Evolutionary conservation across 129 eudicot genomes (phyloP).

Genomic region (Flaveria ramosissima): DNA sequence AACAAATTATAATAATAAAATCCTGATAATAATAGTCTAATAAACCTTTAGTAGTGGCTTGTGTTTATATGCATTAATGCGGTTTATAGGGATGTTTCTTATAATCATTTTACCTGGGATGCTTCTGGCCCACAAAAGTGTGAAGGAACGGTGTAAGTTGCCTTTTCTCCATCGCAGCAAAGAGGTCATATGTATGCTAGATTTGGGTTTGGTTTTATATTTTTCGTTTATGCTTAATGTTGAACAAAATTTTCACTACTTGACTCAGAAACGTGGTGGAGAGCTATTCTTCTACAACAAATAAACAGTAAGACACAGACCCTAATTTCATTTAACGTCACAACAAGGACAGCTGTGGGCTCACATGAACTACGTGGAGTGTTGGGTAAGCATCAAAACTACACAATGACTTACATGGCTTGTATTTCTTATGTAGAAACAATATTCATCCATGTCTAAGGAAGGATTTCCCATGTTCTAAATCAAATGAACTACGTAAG

Average conservation of each 20-base stretch:
- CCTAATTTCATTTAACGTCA: too few species aligned
- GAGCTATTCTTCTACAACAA: too few species aligned
- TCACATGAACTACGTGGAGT: background rate
- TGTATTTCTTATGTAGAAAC: slow-evolving; percentile 28
- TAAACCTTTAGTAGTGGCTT: background rate
- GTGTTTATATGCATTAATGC: slow-evolving; percentile 17
- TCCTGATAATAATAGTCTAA: background rate
- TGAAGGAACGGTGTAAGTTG: slow-evolving; percentile 59
- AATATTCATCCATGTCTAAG: slow-evolving; percentile 50
- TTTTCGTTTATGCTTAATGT: too few species aligned
- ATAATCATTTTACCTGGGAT: slow-evolving; percentile 57
- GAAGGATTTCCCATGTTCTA: slow-evolving; percentile 62
- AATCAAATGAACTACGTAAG: slow-evolving; percentile 47
- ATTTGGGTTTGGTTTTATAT: too few species aligned
- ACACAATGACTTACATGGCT: background rate
- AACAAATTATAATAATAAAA: too few species aligned
- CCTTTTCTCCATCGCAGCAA: background rate
- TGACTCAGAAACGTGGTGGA: too few species aligned
- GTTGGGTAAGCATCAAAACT: slow-evolving; percentile 11
- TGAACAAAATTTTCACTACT: too few species aligned
- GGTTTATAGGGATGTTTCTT: slow-evolving; percentile 58
- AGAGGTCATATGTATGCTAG: background rate
- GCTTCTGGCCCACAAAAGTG: slow-evolving; percentile 46
- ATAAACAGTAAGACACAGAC: background rate
- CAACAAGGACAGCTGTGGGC: too few species aligned